These are phyloP conservation scores for Leonotis leonurus DNA, from an alignment of 257 asterid species.

Conservation along the genomic window DNA sequence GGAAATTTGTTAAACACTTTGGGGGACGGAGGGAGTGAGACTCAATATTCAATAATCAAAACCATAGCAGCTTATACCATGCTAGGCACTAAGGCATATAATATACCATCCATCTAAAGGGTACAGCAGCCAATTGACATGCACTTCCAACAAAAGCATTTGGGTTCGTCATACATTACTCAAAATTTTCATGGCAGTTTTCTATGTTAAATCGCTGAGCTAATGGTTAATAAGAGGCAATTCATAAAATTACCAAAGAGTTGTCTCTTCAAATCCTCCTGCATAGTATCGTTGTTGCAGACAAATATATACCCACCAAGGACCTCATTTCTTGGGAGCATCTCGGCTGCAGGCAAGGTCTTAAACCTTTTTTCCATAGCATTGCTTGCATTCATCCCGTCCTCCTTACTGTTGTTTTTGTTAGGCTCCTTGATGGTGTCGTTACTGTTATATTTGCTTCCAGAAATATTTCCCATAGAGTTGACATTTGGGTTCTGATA, in stretches of 20 bases:
- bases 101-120: not conserved
- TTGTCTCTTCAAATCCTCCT: constrained; percentile 86
- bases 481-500: constrained; percentile 50
- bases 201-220: not conserved
- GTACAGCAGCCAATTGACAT: not conserved
- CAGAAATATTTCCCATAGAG: constrained; percentile 38
- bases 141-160: not conserved
- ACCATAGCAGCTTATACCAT: not conserved
- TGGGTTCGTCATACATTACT: not conserved
- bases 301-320: constrained; percentile 96
- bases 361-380: constrained; percentile 81
- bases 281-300: constrained; percentile 97
- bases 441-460: constrained; percentile 42
- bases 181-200: not conserved
- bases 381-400: constrained; percentile 33
- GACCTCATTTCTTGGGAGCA: constrained; percentile 85
- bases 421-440: constrained; percentile 44
- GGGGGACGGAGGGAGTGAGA: too few relatives aligned
- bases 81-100: too few relatives aligned
- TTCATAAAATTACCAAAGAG: constrained; percentile 60
- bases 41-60: not conserved
- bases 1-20: too few relatives aligned
- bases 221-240: not conserved
- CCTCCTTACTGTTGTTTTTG: constrained; percentile 39
- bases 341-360: constrained; percentile 91